Evolutionary conservation across 164 flowering plant genomes (phyloP), one percentile per base, ranked within the genome.

Genomic region (Platanus orientalis): DNA sequence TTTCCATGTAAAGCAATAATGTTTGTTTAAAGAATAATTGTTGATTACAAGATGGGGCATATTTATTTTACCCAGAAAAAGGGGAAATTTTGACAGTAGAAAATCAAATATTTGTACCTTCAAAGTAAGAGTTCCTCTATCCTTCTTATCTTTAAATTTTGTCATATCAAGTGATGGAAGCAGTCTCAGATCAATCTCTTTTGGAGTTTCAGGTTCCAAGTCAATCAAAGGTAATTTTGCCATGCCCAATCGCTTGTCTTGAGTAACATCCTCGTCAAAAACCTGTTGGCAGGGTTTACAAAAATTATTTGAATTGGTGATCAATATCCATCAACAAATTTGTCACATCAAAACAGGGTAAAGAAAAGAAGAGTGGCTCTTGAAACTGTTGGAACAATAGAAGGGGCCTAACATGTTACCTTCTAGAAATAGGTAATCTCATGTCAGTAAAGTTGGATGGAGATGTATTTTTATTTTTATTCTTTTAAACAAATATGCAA

Each of bases 131-230:
- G 86, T 88, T 74, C 99, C 97, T 73, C 97, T 75, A 62, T 92
- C 99, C 70, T 90, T 92, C 79, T 92, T 92, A 67, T 92, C 97
- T 73, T 92, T 92, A 29, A 90, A 73, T 76, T 82, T 92, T 65
- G 87, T 79, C 83, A 80, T 92, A 75, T 92, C 94, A 69, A 86
- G 96, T 49, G 97, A 69, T 51, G 97, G 86, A 23, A 76, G 63
- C 73, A 95, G 71, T 73, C 86, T 83, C 74, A 92, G 67, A 4
- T 84, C 86, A 28, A 74, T 20, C 57, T 95, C 97, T 71, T 81
- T 85, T 14, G 34, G 3, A 23, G 73, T 75, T 64, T 80, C 97
- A 62, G 91, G 72, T 72, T 77, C 83, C 66, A 88, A 62, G 0
- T 83, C 86, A 66, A 69, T 75, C 65, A 95, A 63, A 59, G 89